Conservation (phyloP, 2,329 filamentous ascomycete species). For the Claviceps africana region DNA sequence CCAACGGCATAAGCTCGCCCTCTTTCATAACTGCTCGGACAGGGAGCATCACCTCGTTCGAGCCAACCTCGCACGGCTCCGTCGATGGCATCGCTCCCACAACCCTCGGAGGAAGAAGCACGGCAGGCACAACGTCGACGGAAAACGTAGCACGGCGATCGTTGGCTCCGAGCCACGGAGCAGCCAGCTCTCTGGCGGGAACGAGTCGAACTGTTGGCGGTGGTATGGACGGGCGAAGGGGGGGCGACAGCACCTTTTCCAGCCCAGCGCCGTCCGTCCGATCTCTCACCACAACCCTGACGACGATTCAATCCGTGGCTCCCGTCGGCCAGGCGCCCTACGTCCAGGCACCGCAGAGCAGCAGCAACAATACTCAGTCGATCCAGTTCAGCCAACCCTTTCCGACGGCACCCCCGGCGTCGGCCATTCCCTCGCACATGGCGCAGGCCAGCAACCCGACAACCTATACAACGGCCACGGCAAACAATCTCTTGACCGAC, state of each 20-base stretch:
- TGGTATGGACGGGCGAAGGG: conserved; percentile 53
- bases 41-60: conserved; percentile 39
- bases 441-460: conserved; percentile 45
- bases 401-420: conserved; percentile 49
- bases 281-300: conserved; percentile 70
- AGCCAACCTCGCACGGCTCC: conserved; percentile 46
- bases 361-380: conserved; percentile 27
- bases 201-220: conserved; percentile 58
- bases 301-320: conserved; percentile 66
- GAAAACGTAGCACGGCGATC: conserved; percentile 65
- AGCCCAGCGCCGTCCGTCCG: conserved; percentile 69
- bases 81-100: conserved; percentile 42
- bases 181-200: conserved; percentile 50
- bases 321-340: conserved; percentile 33
- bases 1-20: conserved; percentile 30
- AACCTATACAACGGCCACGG: conserved; percentile 65
- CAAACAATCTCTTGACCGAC: conserved; percentile 70
- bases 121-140: conserved; percentile 70
- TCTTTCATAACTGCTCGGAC: conserved; percentile 45
- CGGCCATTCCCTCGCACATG: conserved; percentile 59
- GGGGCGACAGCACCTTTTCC: conserved; percentile 64
- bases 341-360: conserved; percentile 16
- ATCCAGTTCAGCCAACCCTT: conserved; percentile 55
- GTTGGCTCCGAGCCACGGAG: conserved; percentile 56
- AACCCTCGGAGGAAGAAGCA: conserved; percentile 55